These are phyloP conservation scores for Melastoma malabathricum DNA, from an alignment of 345 rosid species.

Conservation along the genomic window DNA sequence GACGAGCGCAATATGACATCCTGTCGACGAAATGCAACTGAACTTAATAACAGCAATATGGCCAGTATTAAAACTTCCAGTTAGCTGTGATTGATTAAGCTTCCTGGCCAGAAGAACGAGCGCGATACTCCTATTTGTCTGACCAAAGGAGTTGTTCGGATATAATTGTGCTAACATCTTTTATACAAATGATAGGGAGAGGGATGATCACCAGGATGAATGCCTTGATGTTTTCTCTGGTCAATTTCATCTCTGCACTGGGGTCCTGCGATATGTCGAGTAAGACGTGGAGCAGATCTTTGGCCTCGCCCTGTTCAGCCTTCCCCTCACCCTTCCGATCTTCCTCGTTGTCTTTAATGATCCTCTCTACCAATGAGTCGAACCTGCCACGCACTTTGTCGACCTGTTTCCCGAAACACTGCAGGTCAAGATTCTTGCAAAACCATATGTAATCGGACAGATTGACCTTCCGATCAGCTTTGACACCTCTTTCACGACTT, in stretches of 20 bases:
- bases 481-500: slow-evolving; percentile 21
- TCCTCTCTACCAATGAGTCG: slow-evolving; percentile 26
- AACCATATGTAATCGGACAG: slow-evolving; percentile 42
- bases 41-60: background rate
- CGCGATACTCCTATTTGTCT: too few relatives aligned
- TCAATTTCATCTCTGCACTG: slow-evolving; percentile 28
- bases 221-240: slow-evolving; percentile 40
- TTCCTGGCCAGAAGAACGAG: too few relatives aligned
- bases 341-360: slow-evolving; percentile 32
- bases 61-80: background rate
- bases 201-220: slow-evolving; percentile 29
- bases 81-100: too few relatives aligned
- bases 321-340: slow-evolving; percentile 16
- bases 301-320: slow-evolving; percentile 8
- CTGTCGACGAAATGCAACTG: background rate
- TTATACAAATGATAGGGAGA: background rate
- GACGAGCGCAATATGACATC: background rate
- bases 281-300: slow-evolving; percentile 35
- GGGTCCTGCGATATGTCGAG: slow-evolving; percentile 31
- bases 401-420: slow-evolving; percentile 24
- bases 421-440: slow-evolving; percentile 41
- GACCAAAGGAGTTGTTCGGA: too few relatives aligned
- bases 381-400: slow-evolving; percentile 22
- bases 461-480: slow-evolving; percentile 32
- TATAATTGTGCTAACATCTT: too few relatives aligned